A percentile compares a stretch with the other conserved stretches of the same genome.
Evolutionary conservation across 345 rosid genomes (phyloP).

Genomic region (Linum lewisii): DNA sequence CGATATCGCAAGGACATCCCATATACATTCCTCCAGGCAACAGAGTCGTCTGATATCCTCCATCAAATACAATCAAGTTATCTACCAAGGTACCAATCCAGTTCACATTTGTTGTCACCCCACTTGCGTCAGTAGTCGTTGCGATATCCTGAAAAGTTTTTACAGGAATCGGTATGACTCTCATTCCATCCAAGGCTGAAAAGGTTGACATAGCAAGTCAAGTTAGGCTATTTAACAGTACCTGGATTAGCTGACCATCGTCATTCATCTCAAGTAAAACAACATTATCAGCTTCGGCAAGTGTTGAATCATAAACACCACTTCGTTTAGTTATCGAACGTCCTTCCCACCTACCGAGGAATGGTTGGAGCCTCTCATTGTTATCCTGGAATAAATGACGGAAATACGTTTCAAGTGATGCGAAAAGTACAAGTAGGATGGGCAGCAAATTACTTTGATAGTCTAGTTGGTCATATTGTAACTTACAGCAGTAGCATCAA

Average conservation of each 20-base stretch:
- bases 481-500: conserved; percentile 34
- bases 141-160: conserved; percentile 41
- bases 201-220: background rate
- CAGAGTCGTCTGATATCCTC: conserved; percentile 59
- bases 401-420: conserved; percentile 10
- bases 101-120: conserved; percentile 39
- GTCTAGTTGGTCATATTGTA: background rate
- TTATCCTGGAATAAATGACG: conserved; percentile 32
- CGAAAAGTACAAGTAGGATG: background rate
- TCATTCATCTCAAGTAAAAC: conserved; percentile 57
- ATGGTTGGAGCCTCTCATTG: conserved; percentile 40
- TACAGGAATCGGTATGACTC: background rate
- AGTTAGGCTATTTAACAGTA: conserved; percentile 11
- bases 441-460: background rate
- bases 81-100: conserved; percentile 53
- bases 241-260: conserved; percentile 60
- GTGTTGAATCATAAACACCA: conserved; percentile 85
- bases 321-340: conserved; percentile 70
- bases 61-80: conserved; percentile 53
- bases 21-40: conserved; percentile 87
- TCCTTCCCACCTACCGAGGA: conserved; percentile 91
- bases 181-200: too few relatives aligned
- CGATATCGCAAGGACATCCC: conserved; percentile 69
- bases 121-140: conserved; percentile 23
- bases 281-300: conserved; percentile 55